Conservation (phyloP, 805 yeast genomes). For the Metschnikowia gruessii region DNA sequence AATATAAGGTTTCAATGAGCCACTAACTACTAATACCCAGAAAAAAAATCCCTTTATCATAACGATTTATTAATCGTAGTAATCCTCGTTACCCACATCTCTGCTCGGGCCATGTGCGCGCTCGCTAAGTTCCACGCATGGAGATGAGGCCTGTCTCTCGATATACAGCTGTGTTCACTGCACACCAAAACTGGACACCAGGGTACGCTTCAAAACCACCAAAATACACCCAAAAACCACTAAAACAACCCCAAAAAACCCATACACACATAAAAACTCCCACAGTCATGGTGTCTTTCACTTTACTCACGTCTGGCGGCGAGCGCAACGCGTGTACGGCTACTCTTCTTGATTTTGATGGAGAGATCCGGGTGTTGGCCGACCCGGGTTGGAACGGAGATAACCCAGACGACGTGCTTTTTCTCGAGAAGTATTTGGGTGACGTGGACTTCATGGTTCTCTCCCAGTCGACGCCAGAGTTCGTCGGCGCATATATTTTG, state of each 20-base stretch:
- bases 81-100: no score
- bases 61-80: no score
- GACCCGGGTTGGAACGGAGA: slow-evolving; percentile 77
- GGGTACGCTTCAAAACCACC: background rate
- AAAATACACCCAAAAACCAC: background rate
- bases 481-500: slow-evolving; percentile 73
- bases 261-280: background rate
- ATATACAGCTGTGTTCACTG: no score
- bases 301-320: slow-evolving; percentile 28
- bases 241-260: background rate
- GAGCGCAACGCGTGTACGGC: slow-evolving; percentile 38
- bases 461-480: slow-evolving; percentile 84
- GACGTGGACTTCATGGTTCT: slow-evolving; percentile 66
- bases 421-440: slow-evolving; percentile 33
- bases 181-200: no score
- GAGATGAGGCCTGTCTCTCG: no score
- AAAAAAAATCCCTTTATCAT: no score
- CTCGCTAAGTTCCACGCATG: no score
- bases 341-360: slow-evolving; percentile 55
- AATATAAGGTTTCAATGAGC: no score
- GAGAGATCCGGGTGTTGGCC: slow-evolving; percentile 52
- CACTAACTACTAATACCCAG: no score
- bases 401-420: slow-evolving; percentile 30
- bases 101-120: no score
- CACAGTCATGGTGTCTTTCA: slow-evolving; percentile 35